Evolutionary conservation across 192 early-diverging fungal genomes (phyloP), one percentile per base, ranked within the genome.

Genomic region (Coemansia sp.): DNA sequence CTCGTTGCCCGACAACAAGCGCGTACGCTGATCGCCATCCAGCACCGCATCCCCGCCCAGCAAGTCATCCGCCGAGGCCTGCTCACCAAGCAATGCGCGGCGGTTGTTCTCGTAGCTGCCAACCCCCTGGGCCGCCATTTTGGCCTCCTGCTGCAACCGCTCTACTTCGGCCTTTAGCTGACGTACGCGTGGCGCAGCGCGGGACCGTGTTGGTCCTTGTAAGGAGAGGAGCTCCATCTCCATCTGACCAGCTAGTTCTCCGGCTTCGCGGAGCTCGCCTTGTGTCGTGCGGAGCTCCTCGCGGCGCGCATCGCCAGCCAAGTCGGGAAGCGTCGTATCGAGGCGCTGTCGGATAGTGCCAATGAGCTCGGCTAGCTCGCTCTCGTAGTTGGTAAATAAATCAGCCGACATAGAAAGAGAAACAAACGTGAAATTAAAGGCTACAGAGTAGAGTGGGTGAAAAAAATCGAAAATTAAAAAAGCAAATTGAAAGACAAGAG

Each of bases 241-340:
- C 90, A 98, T 93, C 85, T 95, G 93, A 53, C 86, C 87, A 45
- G 94, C 91, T 60, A 98, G 92, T 65, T 96, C 96, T 64, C 90
- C 89, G 5, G 90, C 91, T 70, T 98, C 95, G 31, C 93, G 92
- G 24, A 96, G 76, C 71, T 95, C 93, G 63, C 93, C 83, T 67
- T 93, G 88, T 23, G 88, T 81, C 13, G 92, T 66, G 24, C 67
- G 57, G 46, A 66, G 46, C 36, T 62, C 10, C 5, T 34, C 24
- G 36, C 37, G 56, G 56, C 66, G 35, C 10, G 60, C 83, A 86
- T 88, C 89, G 76, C 87, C 88, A 38, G 70, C 73, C 20, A 90
- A 83, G 31, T 77, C 70, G 18, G 85, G 84, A 56, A 95, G 85
- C 33, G 82, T 71, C 24, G 77, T 63, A 3, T 66, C 73, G 39